Evolutionary conservation across 192 early-diverging fungal genomes (phyloP), one percentile per base, ranked within the genome.

Genomic region (Cetraspora pellucida): DNA sequence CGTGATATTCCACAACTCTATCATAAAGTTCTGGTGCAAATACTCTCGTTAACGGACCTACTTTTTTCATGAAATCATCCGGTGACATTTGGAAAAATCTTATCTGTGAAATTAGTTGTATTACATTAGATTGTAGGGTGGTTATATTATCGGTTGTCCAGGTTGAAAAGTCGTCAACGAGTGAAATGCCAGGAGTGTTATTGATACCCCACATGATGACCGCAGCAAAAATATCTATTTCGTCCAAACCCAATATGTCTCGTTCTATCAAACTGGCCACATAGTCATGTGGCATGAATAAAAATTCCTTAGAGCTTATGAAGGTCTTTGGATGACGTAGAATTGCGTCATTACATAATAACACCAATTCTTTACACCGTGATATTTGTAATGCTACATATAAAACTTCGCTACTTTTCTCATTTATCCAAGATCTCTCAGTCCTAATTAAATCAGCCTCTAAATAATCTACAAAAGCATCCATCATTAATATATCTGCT

Each of bases 121-220:
- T 65, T 9, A 65, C 31, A n/a, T 30, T 65, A 37, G 63, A 65
- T 65, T 65, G 28, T 65, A 65, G n/a, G 17, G 63, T 43, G 28
- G 63, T 19, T 43, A 65, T 30, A 44, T 65, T 5, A 2, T 65
- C 63, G 28, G 63, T 16, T 37, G 63, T 43, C 63, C 63, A 65
- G n/a, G 31, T 43, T 45, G 30, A 43, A 65, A 65, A 65, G 43
- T 65, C 63, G 37, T 65, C 63, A 14, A 19, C 28, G 6, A 43
- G 37, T 21, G 63, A 65, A 43, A 65, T 65, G 17, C 31, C 31
- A 65, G 63, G 63, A 4, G 63, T 65, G 10, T 65, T 65, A 44
- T 65, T 65, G 19, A 65, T 65, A 19, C 63, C 63, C 63, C 63
- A 65, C 63, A 65, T 65, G n/a, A 65, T 65, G 10, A 65, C 63